These are phyloP conservation scores for Hippophae gyantsensis DNA, from an alignment of 306 rosid species.

Conservation along the genomic window DNA sequence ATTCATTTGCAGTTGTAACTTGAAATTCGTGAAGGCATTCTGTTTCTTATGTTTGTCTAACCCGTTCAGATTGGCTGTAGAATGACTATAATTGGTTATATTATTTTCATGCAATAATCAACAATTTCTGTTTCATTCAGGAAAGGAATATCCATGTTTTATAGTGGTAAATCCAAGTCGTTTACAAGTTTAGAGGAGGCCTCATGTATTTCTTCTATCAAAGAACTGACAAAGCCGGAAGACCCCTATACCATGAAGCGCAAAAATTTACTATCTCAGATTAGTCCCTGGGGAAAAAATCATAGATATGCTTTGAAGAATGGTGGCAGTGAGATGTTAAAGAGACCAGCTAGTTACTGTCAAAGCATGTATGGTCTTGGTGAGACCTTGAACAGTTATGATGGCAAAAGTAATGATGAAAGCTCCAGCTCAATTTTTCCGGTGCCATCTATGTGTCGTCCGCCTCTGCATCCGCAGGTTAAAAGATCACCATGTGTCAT, in stretches of 20 bases:
- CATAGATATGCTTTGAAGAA: slow-evolving; percentile 21
- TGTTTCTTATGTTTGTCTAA: too few species aligned
- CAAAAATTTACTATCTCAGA: slow-evolving; percentile 46
- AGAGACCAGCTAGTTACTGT: slow-evolving; percentile 39
- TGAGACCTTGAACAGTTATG: slow-evolving; percentile 25
- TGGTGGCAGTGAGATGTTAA: slow-evolving; percentile 37
- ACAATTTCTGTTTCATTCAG: slow-evolving; percentile 30
- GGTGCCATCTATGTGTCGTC: slow-evolving; percentile 46
- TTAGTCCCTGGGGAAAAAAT: slow-evolving; percentile 29
- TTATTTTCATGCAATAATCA: not conserved
- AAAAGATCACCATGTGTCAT: slow-evolving; percentile 23
- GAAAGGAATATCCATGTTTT: slow-evolving; percentile 82
- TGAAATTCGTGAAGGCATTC: too few species aligned
- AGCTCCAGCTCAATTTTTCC: slow-evolving; percentile 32
- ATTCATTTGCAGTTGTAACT: too few species aligned
- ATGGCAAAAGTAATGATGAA: slow-evolving; percentile 18
- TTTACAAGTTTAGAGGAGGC: slow-evolving; percentile 72
- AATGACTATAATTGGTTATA: too few species aligned
- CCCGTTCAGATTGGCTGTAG: too few species aligned
- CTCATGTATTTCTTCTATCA: slow-evolving; percentile 30
- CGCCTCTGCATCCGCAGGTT: slow-evolving; percentile 54
- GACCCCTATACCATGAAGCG: slow-evolving; percentile 71
- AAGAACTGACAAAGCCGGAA: slow-evolving; percentile 67
- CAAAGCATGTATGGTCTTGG: slow-evolving; percentile 25
- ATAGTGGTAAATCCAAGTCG: slow-evolving; percentile 81